phyloP scores from a whole-genome alignment of 257 asterid genomes.

The Eucommia ulmoides region DNA sequence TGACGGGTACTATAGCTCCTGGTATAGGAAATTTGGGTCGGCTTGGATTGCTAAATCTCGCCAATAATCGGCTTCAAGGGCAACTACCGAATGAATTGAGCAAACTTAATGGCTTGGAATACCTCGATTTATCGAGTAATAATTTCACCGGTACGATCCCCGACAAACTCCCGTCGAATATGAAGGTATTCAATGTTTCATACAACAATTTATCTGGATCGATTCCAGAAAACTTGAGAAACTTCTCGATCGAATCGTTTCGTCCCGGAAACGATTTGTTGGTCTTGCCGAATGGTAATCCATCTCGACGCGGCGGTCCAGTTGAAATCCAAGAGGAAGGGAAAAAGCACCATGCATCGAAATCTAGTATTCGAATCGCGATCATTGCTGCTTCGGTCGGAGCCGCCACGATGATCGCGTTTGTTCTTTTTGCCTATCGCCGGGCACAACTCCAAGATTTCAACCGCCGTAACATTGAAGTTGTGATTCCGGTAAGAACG shows the following conservation, averaged over 20 bases:
- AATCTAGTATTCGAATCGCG: conserved; percentile 42
- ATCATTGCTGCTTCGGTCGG: conserved; percentile 68
- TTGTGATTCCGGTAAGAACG: too few species aligned
- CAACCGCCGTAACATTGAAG: too few species aligned
- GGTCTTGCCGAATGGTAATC: conserved; percentile 8
- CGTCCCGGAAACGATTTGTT: conserved; percentile 53
- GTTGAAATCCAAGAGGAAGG: conserved; percentile 3
- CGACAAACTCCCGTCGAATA: conserved; percentile 40
- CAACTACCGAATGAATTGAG: conserved; percentile 51
- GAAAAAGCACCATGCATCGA: conserved; percentile 21
- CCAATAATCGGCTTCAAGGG: conserved; percentile 58
- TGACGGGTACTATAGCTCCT: conserved; percentile 50
- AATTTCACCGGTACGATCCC: conserved; percentile 59
- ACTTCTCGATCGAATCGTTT: conserved; percentile 52
- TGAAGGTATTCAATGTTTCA: conserved; percentile 46
- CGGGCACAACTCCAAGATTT: conserved; percentile 46
- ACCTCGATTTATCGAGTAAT: conserved; percentile 63
- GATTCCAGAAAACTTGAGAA: conserved; percentile 50
- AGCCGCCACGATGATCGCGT: conserved; percentile 62
- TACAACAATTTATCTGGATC: conserved; percentile 54
- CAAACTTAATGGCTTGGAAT: conserved; percentile 49
- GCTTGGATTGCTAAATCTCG: conserved; percentile 55
- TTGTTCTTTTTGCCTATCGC: conserved; percentile 61
- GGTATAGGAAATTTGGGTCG: conserved; percentile 60
- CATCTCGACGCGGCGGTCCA: conserved; percentile 15